These are phyloP conservation scores for Pseudogymnoascus destructans DNA, from an alignment of 2,329 filamentous ascomycete genomes.

Conservation along the genomic window DNA sequence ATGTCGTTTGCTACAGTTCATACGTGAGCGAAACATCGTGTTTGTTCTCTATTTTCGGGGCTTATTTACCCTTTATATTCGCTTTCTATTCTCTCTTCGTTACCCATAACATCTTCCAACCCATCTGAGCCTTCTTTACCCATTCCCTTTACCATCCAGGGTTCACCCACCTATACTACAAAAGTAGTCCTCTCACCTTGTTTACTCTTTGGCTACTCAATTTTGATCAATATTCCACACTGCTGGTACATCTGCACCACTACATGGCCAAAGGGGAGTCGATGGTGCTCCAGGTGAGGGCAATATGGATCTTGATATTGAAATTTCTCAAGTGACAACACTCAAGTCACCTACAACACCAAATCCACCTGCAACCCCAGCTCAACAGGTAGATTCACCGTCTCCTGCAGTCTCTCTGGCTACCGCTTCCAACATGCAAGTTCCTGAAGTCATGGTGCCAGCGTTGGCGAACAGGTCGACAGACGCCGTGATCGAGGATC, in stretches of 20 bases:
- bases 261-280: not conserved
- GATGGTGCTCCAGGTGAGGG: not conserved
- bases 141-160: not conserved
- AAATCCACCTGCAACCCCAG: not conserved
- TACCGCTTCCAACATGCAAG: not conserved
- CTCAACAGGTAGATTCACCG: not conserved
- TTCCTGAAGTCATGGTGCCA: conserved; percentile 8
- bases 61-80: not conserved
- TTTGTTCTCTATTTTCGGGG: not conserved
- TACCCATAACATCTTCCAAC: not conserved
- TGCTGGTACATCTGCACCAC: not conserved
- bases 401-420: not conserved
- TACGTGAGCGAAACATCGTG: not conserved
- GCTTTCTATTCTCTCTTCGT: not conserved
- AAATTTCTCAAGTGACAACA: not conserved
- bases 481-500: conserved; percentile 23
- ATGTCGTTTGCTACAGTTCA: not conserved
- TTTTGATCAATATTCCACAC: not conserved
- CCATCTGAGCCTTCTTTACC: not conserved
- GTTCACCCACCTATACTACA: not conserved
- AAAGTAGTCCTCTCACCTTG: not conserved
- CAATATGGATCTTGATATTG: not conserved
- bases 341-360: not conserved
- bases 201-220: not conserved
- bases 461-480: conserved; percentile 19